These are phyloP conservation scores for Ophiostoma tasmaniense DNA, from an alignment of 2,329 filamentous ascomycete species.

Conservation along the genomic window DNA sequence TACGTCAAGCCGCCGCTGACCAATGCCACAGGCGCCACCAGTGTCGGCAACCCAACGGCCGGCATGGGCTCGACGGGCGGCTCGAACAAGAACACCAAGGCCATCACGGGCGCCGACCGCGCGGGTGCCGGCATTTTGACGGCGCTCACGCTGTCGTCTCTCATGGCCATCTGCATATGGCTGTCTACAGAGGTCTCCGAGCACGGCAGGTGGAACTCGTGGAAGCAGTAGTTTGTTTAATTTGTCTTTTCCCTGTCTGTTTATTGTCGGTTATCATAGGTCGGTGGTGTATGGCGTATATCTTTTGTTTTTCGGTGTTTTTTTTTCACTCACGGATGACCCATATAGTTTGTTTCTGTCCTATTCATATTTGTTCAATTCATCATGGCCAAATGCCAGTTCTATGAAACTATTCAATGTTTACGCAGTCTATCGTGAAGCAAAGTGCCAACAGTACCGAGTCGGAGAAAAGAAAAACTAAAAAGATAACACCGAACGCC, in stretches of 20 bases:
- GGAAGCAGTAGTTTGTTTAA: not conserved
- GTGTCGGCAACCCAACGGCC: conserved; percentile 26
- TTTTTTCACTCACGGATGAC: not conserved
- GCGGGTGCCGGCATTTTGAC: conserved; percentile 62
- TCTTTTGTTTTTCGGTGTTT: not conserved
- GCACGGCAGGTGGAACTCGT: conserved; percentile 9
- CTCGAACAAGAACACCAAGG: conserved; percentile 26
- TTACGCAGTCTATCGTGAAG: not conserved
- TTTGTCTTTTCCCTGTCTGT: not conserved
- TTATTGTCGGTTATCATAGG: not conserved
- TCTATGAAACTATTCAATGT: not conserved
- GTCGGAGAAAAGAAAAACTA: not conserved
- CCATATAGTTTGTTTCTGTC: not conserved
- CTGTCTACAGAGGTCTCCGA: conserved; percentile 15
- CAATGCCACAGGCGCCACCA: conserved; percentile 36
- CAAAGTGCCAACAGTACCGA: not conserved
- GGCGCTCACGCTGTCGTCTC: conserved; percentile 42
- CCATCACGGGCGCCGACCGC: conserved; percentile 49
- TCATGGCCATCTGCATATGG: conserved; percentile 43
- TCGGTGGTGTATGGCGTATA: not conserved
- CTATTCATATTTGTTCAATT: not conserved
- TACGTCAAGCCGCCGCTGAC: conserved; percentile 27
- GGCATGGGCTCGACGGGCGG: conserved; percentile 23
- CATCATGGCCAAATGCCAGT: not conserved
- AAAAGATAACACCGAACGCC: not conserved